These are phyloP conservation scores for Aspergillus amoenus DNA, from an alignment of 2,329 filamentous ascomycete genomes.

Conservation along the genomic window DNA sequence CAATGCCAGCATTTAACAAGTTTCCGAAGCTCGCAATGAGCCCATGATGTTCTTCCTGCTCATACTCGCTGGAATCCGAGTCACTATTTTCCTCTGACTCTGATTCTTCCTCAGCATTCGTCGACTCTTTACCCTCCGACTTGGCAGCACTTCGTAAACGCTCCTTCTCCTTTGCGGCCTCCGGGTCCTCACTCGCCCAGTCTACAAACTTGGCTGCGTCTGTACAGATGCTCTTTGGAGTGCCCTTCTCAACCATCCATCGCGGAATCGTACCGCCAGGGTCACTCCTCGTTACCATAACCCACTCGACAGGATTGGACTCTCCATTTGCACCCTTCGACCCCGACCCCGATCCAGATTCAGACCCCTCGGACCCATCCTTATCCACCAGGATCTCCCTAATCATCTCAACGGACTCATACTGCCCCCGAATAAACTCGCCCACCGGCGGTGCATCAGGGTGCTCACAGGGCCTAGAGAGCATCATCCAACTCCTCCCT, in stretches of 20 bases:
- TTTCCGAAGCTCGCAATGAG: conserved; percentile 38
- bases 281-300: conserved; percentile 88
- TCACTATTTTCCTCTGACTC: conserved; percentile 16
- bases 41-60: conserved; percentile 29
- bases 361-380: conserved; percentile 1
- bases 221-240: conserved; percentile 73
- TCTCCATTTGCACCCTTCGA: conserved; percentile 8
- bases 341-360: background rate
- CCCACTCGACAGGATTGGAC: conserved; percentile 75
- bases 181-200: conserved; percentile 64
- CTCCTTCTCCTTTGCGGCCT: conserved; percentile 26
- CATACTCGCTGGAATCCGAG: conserved; percentile 19
- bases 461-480: conserved; percentile 81
- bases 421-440: conserved; percentile 79
- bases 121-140: conserved; percentile 4
- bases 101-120: conserved; percentile 9
- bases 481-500: conserved; percentile 74
- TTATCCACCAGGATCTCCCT: conserved; percentile 65
- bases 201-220: conserved; percentile 81
- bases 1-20: conserved; percentile 44
- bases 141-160: conserved; percentile 1
- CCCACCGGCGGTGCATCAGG: conserved; percentile 67
- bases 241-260: conserved; percentile 89
- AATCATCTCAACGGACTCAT: conserved; percentile 90
- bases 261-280: conserved; percentile 84